These are phyloP conservation scores for Fusarium sp. DNA, from an alignment of 2,329 filamentous ascomycete species.

Conservation along the genomic window DNA sequence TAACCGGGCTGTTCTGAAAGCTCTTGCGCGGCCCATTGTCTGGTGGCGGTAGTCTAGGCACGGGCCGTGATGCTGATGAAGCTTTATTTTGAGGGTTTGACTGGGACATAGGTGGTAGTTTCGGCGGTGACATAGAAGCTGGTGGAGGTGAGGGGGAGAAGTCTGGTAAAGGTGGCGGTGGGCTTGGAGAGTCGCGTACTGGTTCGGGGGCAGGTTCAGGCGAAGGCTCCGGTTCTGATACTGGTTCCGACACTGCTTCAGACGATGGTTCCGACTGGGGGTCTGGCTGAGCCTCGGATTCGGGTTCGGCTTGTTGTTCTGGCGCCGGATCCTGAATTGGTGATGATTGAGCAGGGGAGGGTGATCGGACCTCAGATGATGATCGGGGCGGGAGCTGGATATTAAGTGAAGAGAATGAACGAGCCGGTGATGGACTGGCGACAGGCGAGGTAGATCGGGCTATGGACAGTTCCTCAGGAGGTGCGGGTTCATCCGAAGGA, in stretches of 20 bases:
- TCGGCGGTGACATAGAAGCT: slow-evolving; percentile 35
- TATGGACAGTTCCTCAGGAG: slow-evolving; percentile 3
- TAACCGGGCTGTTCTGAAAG: slow-evolving; percentile 70
- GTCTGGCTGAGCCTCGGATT: not conserved
- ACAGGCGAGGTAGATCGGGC: slow-evolving; percentile 4
- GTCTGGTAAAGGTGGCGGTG: not conserved
- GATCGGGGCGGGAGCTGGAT: slow-evolving; percentile 1
- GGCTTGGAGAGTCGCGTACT: not conserved
- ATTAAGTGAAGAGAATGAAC: slow-evolving; percentile 17
- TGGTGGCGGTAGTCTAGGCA: slow-evolving; percentile 47
- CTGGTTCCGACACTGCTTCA: not conserved
- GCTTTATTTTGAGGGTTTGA: slow-evolving; percentile 3
- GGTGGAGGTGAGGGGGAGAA: slow-evolving; percentile 22
- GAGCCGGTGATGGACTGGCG: slow-evolving; percentile 10
- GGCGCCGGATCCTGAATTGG: not conserved
- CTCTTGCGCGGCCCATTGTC: slow-evolving; percentile 68
- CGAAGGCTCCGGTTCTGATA: not conserved
- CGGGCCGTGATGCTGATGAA: slow-evolving; percentile 27
- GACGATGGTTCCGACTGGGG: not conserved
- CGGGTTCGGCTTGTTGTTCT: not conserved
- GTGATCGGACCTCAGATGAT: not conserved
- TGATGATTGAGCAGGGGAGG: not conserved
- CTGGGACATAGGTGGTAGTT: slow-evolving; percentile 19
- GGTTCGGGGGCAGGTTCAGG: not conserved
- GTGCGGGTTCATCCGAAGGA: not conserved